These are phyloP conservation scores for Penicillium sp. DNA, from an alignment of 2,329 filamentous ascomycete species.

Conservation along the genomic window DNA sequence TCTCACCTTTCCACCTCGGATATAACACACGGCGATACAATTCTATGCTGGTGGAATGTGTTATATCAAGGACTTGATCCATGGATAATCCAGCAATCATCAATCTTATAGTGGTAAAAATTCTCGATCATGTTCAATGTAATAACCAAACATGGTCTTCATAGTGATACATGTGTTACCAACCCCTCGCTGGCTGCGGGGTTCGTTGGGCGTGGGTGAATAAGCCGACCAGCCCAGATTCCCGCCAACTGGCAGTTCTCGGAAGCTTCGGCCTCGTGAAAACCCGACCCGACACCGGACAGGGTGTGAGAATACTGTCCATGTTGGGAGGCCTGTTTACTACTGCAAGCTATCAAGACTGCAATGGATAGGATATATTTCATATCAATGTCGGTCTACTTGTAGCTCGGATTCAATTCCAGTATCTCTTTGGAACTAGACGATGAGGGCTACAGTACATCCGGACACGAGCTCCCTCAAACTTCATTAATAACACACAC, in stretches of 20 bases:
- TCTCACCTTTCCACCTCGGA: neutral
- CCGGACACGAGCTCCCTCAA: no score
- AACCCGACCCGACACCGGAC: slow-evolving; percentile 9
- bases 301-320: neutral
- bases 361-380: neutral
- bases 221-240: slow-evolving; percentile 26
- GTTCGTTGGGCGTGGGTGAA: slow-evolving; percentile 15
- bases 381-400: no score
- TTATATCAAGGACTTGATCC: neutral
- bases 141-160: neutral
- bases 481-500: neutral
- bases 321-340: neutral
- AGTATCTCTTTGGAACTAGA: no score
- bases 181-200: slow-evolving; percentile 16
- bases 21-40: neutral
- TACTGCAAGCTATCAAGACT: neutral
- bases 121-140: neutral
- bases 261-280: slow-evolving; percentile 10
- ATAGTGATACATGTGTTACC: slow-evolving; percentile 9
- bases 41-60: neutral
- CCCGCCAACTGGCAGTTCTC: neutral
- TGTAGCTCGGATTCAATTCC: no score
- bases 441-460: no score
- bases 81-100: neutral
- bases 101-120: neutral